phyloP scores from a whole-genome alignment of 208 protist genomes.

The Crithidia thermophila region DNA sequence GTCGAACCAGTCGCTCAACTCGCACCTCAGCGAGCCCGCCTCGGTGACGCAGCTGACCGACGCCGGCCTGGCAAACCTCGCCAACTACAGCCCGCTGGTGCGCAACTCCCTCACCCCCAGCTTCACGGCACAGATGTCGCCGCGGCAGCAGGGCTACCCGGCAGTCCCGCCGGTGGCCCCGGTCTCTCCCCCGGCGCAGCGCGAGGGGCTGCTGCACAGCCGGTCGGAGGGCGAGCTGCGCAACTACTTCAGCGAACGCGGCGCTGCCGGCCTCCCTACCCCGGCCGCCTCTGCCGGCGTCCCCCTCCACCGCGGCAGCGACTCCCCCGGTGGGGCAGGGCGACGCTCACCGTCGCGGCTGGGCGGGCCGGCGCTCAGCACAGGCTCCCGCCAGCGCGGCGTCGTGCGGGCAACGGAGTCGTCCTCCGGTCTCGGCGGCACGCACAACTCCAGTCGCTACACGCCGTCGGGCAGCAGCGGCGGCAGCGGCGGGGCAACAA shows the following conservation, averaged over 20 bases:
- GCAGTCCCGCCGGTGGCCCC: not conserved
- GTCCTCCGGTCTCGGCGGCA: constrained; percentile 13
- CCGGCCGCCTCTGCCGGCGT: not conserved
- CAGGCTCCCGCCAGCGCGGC: constrained; percentile 17
- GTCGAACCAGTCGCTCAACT: constrained; percentile 6
- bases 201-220: constrained; percentile 4
- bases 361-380: not conserved
- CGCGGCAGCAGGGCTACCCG: not conserved
- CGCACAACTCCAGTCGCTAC: constrained; percentile 15
- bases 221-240: constrained; percentile 32
- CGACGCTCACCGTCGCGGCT: constrained; percentile 15
- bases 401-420: constrained; percentile 32
- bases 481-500: not conserved
- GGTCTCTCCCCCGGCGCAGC: not conserved
- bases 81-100: constrained; percentile 6
- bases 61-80: not conserved
- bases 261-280: not conserved
- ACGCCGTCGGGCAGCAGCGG: constrained; percentile 7
- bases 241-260: constrained; percentile 23
- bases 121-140: not conserved
- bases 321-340: constrained; percentile 2
- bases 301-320: constrained; percentile 3
- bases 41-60: not conserved
- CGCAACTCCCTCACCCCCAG: constrained; percentile 3
- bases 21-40: constrained; percentile 8